Evolutionary conservation across 805 yeast genomes (phyloP), one percentile per base, ranked within the genome.

Genomic region (Yarrowia keelungensis): DNA sequence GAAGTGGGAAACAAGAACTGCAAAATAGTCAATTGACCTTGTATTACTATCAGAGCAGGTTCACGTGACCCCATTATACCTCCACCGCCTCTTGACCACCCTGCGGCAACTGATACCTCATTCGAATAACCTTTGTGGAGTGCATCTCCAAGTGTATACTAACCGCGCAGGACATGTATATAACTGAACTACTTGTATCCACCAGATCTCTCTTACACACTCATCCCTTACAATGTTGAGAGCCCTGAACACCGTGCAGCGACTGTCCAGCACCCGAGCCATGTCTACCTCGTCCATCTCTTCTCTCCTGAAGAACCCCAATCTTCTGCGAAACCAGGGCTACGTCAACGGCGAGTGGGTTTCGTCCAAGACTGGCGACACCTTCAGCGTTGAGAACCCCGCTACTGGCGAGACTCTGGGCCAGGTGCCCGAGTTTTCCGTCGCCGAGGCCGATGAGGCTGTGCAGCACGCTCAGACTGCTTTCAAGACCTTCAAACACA

Each of bases 281-380:
- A 53, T 53, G 61, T 65, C 68, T 43, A 65, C 68, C 42, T 45
- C 61, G 35, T 39, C 68, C 47, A 43, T 65, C 9, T 32, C 61
- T 12, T 65, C 68, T 32, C 51, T 50, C 36, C 61, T 65, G 38
- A 70, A 69, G 67, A 70, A 72, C 59, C 69, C 74, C n/a, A 70
- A 62, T 41, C 70, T 74, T 59, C 58, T 74, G 61, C 67, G 74
- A 41, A 39, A 67, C 69, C 71, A 74, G 69, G 71, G 73, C 54
- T 65, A 67, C 72, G 81, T 91, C 76, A 86, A 90, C 74, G 97
- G 97, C 49, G 80, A 87, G 73, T 92, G 97, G 97, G 76, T 86
- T 42, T 73, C 79, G 36, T 78, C 84, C 7, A 70, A 76, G 14
- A 76, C 81, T 14, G 76, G 80, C 8, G 79, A 81, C 16, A 77